Evolutionary conservation across 116 monocot genomes (phyloP).

Genomic region (Phalaenopsis hybrid): DNA sequence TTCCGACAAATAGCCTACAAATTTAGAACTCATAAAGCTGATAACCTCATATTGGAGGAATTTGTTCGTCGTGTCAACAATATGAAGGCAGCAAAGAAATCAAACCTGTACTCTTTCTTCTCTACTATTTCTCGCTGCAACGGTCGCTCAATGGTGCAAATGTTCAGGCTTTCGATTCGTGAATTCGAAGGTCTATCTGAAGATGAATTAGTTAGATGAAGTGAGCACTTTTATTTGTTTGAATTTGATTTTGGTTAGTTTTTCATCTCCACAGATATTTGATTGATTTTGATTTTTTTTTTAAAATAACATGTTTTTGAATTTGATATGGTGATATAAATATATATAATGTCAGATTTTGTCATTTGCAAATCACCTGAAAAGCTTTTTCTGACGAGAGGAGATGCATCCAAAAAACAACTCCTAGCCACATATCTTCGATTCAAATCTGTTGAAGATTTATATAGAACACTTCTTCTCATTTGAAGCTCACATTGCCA

Average conservation of each 20-base stretch:
- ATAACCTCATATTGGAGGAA: neutral
- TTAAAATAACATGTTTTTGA: neutral
- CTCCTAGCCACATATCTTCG: conserved; percentile 31
- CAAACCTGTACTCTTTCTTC: conserved; percentile 52
- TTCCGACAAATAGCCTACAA: conserved; percentile 79
- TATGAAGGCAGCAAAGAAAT: neutral
- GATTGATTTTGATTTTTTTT: neutral
- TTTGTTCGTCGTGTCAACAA: too few relatives aligned
- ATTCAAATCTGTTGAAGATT: conserved; percentile 28
- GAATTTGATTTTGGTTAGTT: too few relatives aligned
- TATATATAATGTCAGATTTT: neutral
- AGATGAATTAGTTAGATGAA: conserved; percentile 4
- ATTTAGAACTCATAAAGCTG: neutral
- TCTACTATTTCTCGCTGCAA: conserved; percentile 17
- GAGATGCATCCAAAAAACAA: conserved; percentile 44
- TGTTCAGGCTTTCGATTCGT: conserved; percentile 55
- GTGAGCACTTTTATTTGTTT: neutral
- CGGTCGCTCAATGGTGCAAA: conserved; percentile 24
- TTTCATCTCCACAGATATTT: neutral
- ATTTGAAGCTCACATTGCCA: neutral
- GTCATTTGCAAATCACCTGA: conserved; percentile 36
- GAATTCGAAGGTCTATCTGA: conserved; percentile 59
- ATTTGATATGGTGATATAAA: neutral
- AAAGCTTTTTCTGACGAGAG: conserved; percentile 57
- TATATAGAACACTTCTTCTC: neutral